A percentile compares a stretch with the other conserved stretches of the same genome.
These are phyloP conservation scores for Chaetomiaceae sp. DNA, from an alignment of 2,329 filamentous ascomycete species.

Conservation along the genomic window DNA sequence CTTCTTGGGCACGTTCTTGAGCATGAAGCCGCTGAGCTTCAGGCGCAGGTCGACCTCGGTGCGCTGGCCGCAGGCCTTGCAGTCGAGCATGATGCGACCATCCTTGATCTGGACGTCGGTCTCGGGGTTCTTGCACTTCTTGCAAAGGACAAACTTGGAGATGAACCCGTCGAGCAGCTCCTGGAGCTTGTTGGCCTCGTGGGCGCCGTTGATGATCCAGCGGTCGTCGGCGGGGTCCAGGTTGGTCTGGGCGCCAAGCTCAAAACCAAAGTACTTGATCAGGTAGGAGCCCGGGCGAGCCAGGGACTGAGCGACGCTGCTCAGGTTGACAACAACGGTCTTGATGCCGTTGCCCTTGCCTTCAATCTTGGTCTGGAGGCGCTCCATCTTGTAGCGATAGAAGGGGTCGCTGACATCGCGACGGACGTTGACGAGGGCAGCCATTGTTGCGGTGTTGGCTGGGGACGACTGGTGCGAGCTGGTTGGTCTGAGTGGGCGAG, in stretches of 20 bases:
- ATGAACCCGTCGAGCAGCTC: conserved; percentile 99
- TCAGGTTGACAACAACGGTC: conserved; percentile 93
- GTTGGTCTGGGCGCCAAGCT: conserved; percentile 97
- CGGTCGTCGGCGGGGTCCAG: conserved; percentile 95
- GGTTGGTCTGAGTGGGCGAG: conserved; percentile 6
- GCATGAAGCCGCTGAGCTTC: conserved; percentile 94
- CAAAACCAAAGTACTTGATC: conserved; percentile 99
- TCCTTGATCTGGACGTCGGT: conserved; percentile 96
- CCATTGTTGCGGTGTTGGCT: conserved; percentile 65
- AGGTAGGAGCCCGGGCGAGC: conserved; percentile 89
- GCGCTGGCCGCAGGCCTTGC: conserved; percentile 96
- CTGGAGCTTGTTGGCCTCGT: conserved; percentile 92
- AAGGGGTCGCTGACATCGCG: conserved; percentile 97
- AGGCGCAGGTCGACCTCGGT: conserved; percentile 86
- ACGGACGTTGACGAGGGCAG: conserved; percentile 89
- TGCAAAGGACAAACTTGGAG: conserved; percentile 97
- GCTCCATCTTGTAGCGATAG: conserved; percentile 99
- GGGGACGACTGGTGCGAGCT: background rate
- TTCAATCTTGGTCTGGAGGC: conserved; percentile 97
- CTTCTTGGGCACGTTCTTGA: conserved; percentile 91
- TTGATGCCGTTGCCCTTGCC: conserved; percentile 99
- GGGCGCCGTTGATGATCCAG: conserved; percentile 99
- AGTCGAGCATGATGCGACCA: conserved; percentile 85
- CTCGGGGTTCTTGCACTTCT: conserved; percentile 99
- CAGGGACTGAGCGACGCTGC: conserved; percentile 86